Base-by-base conservation (phyloP, 164 flowering plant genomes). In the Macadamia integrifolia region DNA sequence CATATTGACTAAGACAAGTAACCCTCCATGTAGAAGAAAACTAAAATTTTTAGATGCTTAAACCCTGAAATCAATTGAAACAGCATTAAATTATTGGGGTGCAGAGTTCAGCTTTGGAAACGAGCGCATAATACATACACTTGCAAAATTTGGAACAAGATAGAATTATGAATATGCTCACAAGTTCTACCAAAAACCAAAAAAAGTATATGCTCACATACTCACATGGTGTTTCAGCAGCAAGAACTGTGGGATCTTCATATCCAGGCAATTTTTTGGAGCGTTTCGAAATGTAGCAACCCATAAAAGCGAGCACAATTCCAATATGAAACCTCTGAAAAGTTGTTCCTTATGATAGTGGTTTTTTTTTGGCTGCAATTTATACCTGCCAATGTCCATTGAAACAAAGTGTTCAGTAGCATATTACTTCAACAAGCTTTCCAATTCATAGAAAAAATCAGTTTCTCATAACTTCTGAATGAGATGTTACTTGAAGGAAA, bases 241-340 rank as follows among this genome's bases (percentile, higher is more conserved):
- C 88, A 75, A 91, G 97, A 76, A 88, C 71, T 32, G 76, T 65
- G 32, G 91, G 90, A 18, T 89, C 90, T 77, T 91, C 97, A 18
- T 83, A 85, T 23, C 91, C 90, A 43, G 83, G 90, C 12, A 77
- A 46, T 8, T 66, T 42, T 66, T 66, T 79, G 53, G 56, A 44
- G 50, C 60, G 75, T 78, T 83, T 87, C 3, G 88, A 86, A 67
- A 15, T 46, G 69, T 65, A 30, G 75, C 93, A 86, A 55, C 79
- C 75, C 76, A 74, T 72, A 57, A 58, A 56, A 67, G 31, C n/a
- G 23, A 64, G 32, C 56, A 43, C 13, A n/a, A 42, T 60, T n/a
- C 64, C 12, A 48, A 50, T 6, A 46, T 6, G 35, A 59, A 43
- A 55, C 40, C 55, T 60, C 9, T 31, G 59, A 23, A 17, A 31